Base-by-base conservation (phyloP, 208 protist species). In the Crithidia mellificae region DNA sequence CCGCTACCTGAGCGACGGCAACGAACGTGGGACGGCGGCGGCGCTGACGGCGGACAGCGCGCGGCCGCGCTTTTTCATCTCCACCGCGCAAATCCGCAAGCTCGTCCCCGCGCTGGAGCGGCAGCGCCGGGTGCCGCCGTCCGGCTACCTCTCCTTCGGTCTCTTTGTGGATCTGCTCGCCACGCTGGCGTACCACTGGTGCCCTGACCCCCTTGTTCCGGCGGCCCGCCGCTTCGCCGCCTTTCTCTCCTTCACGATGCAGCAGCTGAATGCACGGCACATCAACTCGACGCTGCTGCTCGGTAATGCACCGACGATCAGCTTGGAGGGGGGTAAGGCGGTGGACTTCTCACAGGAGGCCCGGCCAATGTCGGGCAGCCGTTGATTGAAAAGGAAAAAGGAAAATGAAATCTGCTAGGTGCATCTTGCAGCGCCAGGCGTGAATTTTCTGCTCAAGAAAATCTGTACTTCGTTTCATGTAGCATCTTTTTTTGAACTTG, bases 191-290 rank as follows among this genome's bases (percentile, higher is more conserved):
- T 36, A 82, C 38, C 86, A 93, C 73, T 95, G 90, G 88, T 95
- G 85, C 64, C 84, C 88, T 8, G 85, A 93, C 44, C 84, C 84
- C n/a, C 72, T 85, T n/a, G 75, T 93, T 2, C 81, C 78, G 7
- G 58, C 68, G 2, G 64, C 90, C 12, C 83, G 90, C 50, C 91
- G 91, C 38, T 72, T 92, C 0, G 90, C 87, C 1, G 83, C 77
- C 14, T 95, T 95, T 63, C 43, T 95, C 12, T 52, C 77, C 9
- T 39, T 64, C 68, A 69, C 81, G n/a, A 61, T 93, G 12, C 71
- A 77, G 38, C 87, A 88, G 64, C 77, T 95, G 43, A 84, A 66
- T 38, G 55, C 49, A 15, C 68, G 77, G 7, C 77, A 92, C 71
- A 57, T 65, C 27, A 77, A 70, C 41, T 82, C 81, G 20, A 90